Evolutionary conservation across 2,329 filamentous ascomycete species (phyloP).

Genomic region (Tolypocladium sp.): DNA sequence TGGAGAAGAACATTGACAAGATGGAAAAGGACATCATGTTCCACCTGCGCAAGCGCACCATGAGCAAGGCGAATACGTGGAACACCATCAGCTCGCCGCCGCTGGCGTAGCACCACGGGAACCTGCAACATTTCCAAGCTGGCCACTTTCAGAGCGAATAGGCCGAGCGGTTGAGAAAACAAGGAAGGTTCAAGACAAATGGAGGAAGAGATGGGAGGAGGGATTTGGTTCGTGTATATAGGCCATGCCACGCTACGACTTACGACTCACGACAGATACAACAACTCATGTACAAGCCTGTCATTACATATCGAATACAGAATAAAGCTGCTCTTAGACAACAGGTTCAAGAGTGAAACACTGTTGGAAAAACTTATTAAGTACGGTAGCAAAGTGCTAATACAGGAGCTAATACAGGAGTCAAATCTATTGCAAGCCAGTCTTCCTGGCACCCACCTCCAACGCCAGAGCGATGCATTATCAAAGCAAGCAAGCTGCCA

Average conservation of each 20-base stretch:
- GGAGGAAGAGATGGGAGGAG: background rate
- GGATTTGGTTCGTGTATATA: background rate
- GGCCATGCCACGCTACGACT: constrained; percentile 1
- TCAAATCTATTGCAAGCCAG: background rate
- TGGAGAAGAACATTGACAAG: constrained; percentile 44
- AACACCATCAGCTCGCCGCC: constrained; percentile 27
- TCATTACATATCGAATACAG: background rate
- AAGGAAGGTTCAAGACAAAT: too few relatives aligned
- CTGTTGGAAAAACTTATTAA: too few relatives aligned
- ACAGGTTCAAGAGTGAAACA: background rate
- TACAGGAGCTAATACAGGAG: background rate
- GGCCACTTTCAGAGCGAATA: background rate
- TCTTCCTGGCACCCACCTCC: background rate
- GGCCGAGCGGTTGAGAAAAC: background rate
- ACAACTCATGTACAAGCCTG: background rate
- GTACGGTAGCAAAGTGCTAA: background rate
- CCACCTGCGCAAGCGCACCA: constrained; percentile 44
- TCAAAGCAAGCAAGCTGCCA: background rate
- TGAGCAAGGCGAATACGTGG: constrained; percentile 48
- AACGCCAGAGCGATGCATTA: background rate
- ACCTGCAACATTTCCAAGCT: too few relatives aligned
- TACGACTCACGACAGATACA: constrained; percentile 2
- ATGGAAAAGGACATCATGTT: constrained; percentile 51
- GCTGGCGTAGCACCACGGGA: constrained; percentile 3
- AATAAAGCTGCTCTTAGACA: too few relatives aligned